A percentile compares a stretch with the other conserved stretches of the same genome.
phyloP scores from a whole-genome alignment of 805 yeast species.

The Teunomyces pallodes region DNA sequence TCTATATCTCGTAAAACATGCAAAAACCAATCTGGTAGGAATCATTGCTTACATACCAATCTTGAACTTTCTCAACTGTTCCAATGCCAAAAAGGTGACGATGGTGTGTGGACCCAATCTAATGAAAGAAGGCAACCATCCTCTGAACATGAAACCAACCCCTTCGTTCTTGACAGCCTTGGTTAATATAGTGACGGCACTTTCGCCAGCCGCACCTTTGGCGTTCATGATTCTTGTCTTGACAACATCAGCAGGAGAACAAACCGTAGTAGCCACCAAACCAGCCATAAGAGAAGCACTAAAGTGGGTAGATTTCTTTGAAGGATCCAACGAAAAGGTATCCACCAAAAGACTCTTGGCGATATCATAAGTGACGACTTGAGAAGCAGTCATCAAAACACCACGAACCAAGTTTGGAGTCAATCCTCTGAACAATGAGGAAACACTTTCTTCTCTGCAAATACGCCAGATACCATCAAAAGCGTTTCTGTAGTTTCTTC shows the following conservation, averaged over 20 bases:
- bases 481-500: constrained; percentile 76
- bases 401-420: constrained; percentile 79
- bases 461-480: constrained; percentile 70
- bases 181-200: constrained; percentile 50
- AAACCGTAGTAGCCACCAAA: constrained; percentile 83
- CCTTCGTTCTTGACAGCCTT: constrained; percentile 69
- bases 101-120: constrained; percentile 83
- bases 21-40: not conserved
- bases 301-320: constrained; percentile 69
- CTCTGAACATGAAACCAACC: constrained; percentile 76
- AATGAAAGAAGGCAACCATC: constrained; percentile 86
- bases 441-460: constrained; percentile 55
- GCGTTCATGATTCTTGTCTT: constrained; percentile 86
- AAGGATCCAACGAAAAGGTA: constrained; percentile 49
- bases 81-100: constrained; percentile 65
- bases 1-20: not conserved
- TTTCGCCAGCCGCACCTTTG: constrained; percentile 38
- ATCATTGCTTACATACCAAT: constrained; percentile 41
- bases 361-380: constrained; percentile 82
- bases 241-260: constrained; percentile 90
- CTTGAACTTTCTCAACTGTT: constrained; percentile 55
- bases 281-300: constrained; percentile 80
- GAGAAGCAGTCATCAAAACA: constrained; percentile 85
- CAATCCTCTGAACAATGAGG: constrained; percentile 67
- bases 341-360: constrained; percentile 62